Base-by-base conservation (phyloP, 2,329 filamentous ascomycete species). In the Cercospora zeina region DNA sequence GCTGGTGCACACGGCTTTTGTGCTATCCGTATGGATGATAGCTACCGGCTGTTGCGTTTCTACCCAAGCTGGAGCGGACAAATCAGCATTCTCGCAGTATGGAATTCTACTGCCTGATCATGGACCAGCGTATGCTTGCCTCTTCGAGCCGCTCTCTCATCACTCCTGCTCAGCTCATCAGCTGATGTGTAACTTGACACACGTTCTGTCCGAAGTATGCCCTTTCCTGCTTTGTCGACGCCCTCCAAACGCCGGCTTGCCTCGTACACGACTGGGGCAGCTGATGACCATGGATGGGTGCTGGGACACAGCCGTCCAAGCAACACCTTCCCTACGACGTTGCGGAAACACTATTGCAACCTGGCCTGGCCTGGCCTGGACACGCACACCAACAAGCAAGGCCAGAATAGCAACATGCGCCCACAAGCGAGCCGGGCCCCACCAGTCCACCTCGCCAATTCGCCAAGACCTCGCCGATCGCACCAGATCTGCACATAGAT, bases 201-300 rank as follows among this genome's bases (percentile, higher is more conserved):
- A 49, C 24, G 3, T 49, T 49, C 42, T 49, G 42, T n/a, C 42
- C 42, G 42, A 49, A 49, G 42, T 49, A 49, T 49, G 42, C 42
- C 42, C 42, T 27, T 49, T 6, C 21, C 14, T 27, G 42, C 24
- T 27, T 6, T 27, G 6, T 27, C 6, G 24, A 6, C 3, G 42
- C 7, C 42, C 42, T 49, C 27, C 42, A 49, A 24, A 49, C 24
- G 42, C 42, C 42, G 42, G 4, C 42, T 49, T 49, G 42, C 21
- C 19, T 49, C 42, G 21, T 49, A 49, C 42, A 49, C 42, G 42
- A 49, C 42, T n/a, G 42, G 13, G 14, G 5, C 42, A 49, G 42
- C 42, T 27, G 21, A 49, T 27, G 21, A 49, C 42, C 42, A 49
- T 49, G 42, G 42, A 4, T 0, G n/a, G n/a, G n/a, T n/a, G n/a